Evolutionary conservation across 805 yeast genomes (phyloP).

Genomic region (Torulaspora quercuum): DNA sequence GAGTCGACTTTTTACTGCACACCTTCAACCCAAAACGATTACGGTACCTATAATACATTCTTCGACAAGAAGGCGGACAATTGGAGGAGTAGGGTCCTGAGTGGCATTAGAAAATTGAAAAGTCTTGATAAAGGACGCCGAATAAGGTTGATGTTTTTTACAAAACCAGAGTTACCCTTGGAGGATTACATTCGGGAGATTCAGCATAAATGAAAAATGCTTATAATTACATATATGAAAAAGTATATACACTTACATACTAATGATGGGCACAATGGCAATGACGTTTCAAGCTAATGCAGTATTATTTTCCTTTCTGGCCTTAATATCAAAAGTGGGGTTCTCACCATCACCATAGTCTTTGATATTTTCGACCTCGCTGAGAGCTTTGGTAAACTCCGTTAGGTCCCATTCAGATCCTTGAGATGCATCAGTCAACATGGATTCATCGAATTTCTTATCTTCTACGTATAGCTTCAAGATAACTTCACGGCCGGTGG

Average conservation of each 20-base stretch:
- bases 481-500: slow-evolving; percentile 68
- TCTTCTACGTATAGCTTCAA: slow-evolving; percentile 58
- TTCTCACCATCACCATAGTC: slow-evolving; percentile 71
- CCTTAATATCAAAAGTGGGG: slow-evolving; percentile 35
- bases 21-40: slow-evolving; percentile 33
- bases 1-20: slow-evolving; percentile 18
- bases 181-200: slow-evolving; percentile 23
- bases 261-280: slow-evolving; percentile 4
- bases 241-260: slow-evolving; percentile 2
- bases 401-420: slow-evolving; percentile 45
- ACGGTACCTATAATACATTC: slow-evolving; percentile 25
- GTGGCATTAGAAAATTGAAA: slow-evolving; percentile 35
- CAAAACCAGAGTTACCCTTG: slow-evolving; percentile 27
- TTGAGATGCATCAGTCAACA: slow-evolving; percentile 34
- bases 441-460: slow-evolving; percentile 50
- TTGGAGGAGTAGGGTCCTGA: slow-evolving; percentile 54
- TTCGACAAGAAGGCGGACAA: slow-evolving; percentile 50
- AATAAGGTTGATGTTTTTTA: slow-evolving; percentile 31
- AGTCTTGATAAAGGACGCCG: slow-evolving; percentile 19
- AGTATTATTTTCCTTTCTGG: slow-evolving; percentile 14
- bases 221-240: slow-evolving; percentile 4
- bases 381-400: slow-evolving; percentile 40
- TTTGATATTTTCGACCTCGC: slow-evolving; percentile 41
- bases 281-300: slow-evolving; percentile 21
- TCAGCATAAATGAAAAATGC: slow-evolving; percentile 5